phyloP scores from a whole-genome alignment of 331 rosid species.

The Prunus yedoensis region DNA sequence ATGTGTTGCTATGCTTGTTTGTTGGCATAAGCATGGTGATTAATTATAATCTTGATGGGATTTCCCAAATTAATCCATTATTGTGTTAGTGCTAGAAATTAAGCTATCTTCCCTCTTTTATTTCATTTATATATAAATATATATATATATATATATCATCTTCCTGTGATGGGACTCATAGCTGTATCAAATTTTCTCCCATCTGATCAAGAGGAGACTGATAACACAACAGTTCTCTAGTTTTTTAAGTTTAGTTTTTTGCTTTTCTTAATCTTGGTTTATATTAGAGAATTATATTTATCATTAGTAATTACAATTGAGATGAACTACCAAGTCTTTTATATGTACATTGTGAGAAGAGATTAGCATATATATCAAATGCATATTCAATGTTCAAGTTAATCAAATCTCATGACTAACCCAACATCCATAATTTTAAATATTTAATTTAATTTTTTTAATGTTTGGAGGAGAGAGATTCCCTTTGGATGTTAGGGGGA shows the following conservation, averaged over 20 bases:
- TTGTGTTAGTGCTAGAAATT: background rate
- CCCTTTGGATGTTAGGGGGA: conserved; percentile 27
- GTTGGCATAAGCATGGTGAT: conserved; percentile 92
- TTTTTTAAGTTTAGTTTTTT: background rate
- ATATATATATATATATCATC: background rate
- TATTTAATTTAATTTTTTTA: background rate
- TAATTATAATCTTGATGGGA: conserved; percentile 64
- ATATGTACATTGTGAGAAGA: conserved; percentile 30
- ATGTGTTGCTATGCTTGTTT: conserved; percentile 93
- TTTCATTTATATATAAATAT: background rate
- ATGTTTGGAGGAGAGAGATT: conserved; percentile 26
- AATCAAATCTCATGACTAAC: conserved; percentile 3
- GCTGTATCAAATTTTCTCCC: conserved; percentile 19
- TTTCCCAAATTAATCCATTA: too few relatives aligned
- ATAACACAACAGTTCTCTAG: background rate
- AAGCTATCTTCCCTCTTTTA: background rate
- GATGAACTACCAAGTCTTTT: conserved; percentile 27
- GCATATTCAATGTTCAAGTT: conserved; percentile 17
- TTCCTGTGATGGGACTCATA: conserved; percentile 29
- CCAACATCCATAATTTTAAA: background rate
- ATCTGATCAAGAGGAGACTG: conserved; percentile 35
- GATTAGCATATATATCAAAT: conserved; percentile 16
- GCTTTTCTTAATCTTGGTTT: background rate
- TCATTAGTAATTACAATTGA: conserved; percentile 44
- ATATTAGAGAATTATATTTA: conserved; percentile 20